Evolutionary conservation across 148 eudicot species (phyloP), one percentile per base, ranked within the genome.

Genomic region (Diospyros kaki): DNA sequence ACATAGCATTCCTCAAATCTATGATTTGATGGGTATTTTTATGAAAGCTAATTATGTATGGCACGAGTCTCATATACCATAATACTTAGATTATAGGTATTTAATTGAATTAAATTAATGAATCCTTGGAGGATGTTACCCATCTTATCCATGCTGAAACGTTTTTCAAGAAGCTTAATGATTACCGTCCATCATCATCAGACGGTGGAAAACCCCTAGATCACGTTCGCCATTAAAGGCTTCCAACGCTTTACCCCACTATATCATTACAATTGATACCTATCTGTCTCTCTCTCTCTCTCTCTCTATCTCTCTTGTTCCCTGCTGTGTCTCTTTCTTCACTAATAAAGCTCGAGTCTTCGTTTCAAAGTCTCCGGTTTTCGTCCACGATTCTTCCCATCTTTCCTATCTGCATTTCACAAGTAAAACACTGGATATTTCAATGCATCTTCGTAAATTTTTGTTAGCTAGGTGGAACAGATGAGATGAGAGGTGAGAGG

Each of bases 351-450:
- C 62, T 13, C 13, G 60, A 14, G 43, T 48, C 58, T 68, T 54
- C 13, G 43, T 68, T 61, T 11, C 69, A 2, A 55, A 70, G 61
- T 15, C 63, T 15, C 6, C 6, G 2, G 62, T 56, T 42, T 7
- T 42, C 38, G 14, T 70, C 58, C 58, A 13, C 2, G 40, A 60
- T 5, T 3, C 64, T 8, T 44, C 75, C 54, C 56, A 54, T 63
- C 38, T 3, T 40, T 4, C 58, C 41, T 6, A 15, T 73, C 76
- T 48, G 76, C 76, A 63, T 73, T 73, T 51, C 68, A 50, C 76
- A 38, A 39, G n/a, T 39, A 10, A 8, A 28, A 50, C 4, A 4
- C 77, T 63, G 11, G 3, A 18, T 14, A 14, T 58, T 6, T 42
- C 1, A 8, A 39, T 51, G 53, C 12, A n/a, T 50, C 58, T 68